These are phyloP conservation scores for Zanthoxylum bungeanum DNA, from an alignment of 345 rosid genomes.

Conservation along the genomic window DNA sequence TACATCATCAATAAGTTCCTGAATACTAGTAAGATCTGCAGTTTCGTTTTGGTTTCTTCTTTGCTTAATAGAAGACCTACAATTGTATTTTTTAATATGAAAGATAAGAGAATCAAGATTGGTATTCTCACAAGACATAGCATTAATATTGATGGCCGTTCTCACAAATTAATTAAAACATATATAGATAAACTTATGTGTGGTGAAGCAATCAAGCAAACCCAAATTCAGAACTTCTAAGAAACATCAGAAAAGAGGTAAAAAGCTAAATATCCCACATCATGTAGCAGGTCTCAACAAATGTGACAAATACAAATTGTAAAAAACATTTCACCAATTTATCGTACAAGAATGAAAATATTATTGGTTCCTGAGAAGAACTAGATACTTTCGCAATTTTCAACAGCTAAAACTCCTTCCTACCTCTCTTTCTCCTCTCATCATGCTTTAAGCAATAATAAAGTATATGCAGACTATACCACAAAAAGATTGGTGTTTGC, in stretches of 20 bases:
- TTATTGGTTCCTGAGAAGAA: neutral
- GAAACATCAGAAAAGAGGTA: too few species aligned
- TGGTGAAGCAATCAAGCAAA: neutral
- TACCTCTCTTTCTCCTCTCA: neutral
- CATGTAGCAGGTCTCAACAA: neutral
- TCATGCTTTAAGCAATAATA: neutral
- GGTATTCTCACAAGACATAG: neutral
- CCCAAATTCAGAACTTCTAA: neutral
- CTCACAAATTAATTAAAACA: neutral
- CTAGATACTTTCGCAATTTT: neutral
- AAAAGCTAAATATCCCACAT: too few species aligned
- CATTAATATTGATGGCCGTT: neutral
- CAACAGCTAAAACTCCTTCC: neutral
- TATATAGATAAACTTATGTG: too few species aligned
- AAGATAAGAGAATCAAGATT: neutral
- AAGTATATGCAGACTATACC: neutral
- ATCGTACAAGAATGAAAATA: neutral
- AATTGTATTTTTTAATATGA: neutral
- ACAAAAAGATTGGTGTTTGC: neutral
- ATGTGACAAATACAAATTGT: neutral
- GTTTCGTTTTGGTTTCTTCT: slow-evolving; percentile 92
- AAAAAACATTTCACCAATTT: neutral
- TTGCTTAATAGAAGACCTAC: slow-evolving; percentile 74
- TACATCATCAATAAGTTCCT: slow-evolving; percentile 64
- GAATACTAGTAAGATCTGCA: slow-evolving; percentile 90